phyloP scores from a whole-genome alignment of 306 rosid species.

The Psophocarpus tetragonolobus region DNA sequence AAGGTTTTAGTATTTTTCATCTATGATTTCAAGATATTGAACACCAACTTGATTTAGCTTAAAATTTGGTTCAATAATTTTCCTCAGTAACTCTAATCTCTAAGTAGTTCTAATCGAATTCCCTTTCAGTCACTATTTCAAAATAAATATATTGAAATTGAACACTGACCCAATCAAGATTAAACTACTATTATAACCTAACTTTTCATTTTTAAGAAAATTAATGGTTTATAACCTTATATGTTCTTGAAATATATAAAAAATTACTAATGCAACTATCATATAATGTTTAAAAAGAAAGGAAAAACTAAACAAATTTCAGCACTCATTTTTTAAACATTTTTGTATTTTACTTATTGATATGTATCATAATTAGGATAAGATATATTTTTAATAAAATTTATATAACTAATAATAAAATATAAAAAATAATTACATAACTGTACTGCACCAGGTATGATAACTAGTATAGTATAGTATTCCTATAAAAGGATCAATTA shows the following conservation, averaged over 20 bases:
- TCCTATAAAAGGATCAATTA: not conserved
- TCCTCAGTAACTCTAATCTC: not conserved
- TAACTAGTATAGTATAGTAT: not conserved
- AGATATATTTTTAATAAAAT: not conserved
- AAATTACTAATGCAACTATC: not conserved
- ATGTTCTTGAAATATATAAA: not conserved
- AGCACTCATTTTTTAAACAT: not conserved
- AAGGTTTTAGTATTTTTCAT: not conserved
- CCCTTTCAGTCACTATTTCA: not conserved
- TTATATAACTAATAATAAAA: not conserved
- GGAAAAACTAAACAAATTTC: constrained; percentile 2
- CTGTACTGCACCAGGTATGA: not conserved
- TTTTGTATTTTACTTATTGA: not conserved
- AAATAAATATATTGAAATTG: not conserved
- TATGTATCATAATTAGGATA: not conserved
- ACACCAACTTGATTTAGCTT: not conserved
- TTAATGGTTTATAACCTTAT: not conserved
- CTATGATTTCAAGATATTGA: constrained; percentile 14
- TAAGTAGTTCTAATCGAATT: not conserved
- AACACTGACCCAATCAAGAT: not conserved
- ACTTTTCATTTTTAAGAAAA: not conserved
- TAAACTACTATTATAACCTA: not conserved
- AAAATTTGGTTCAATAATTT: not conserved
- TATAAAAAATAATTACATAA: not conserved
- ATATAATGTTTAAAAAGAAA: not conserved